These are phyloP conservation scores for Ustilago vetiveriae DNA, from an alignment of 1,284 basidiomycete species.

Conservation along the genomic window DNA sequence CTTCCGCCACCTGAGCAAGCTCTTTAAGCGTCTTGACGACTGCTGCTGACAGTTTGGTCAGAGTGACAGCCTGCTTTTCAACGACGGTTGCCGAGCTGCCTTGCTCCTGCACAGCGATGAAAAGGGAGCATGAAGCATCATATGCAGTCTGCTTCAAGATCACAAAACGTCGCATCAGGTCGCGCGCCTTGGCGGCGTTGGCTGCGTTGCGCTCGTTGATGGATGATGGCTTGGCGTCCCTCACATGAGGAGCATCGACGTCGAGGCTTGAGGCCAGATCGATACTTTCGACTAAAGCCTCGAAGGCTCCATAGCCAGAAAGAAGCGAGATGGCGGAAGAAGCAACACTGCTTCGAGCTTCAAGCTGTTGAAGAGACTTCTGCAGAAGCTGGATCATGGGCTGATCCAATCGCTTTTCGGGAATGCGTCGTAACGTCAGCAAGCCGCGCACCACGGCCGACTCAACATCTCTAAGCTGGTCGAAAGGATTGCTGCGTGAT, in stretches of 20 bases:
- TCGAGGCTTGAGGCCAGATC: conserved; percentile 56
- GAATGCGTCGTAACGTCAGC: conserved; percentile 47
- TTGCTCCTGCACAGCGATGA: conserved; percentile 47
- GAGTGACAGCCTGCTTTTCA: conserved; percentile 9
- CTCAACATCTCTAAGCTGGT: conserved; percentile 47
- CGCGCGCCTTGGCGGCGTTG: conserved; percentile 34
- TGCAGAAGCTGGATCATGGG: conserved; percentile 16
- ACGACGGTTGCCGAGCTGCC: background rate
- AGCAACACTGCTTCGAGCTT: background rate
- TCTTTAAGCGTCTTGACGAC: conserved; percentile 30
- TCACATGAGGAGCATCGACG: conserved; percentile 45
- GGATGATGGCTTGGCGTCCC: conserved; percentile 16
- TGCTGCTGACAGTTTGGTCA: conserved; percentile 16
- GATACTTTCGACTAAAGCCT: conserved; percentile 51
- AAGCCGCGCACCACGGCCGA: conserved; percentile 42
- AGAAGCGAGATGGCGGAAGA: conserved; percentile 10
- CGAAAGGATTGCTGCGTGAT: conserved; percentile 45
- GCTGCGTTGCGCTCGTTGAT: conserved; percentile 39
- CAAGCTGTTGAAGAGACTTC: conserved; percentile 2
- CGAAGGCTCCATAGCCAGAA: conserved; percentile 22
- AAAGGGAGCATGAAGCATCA: conserved; percentile 38
- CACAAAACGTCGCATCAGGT: conserved; percentile 38
- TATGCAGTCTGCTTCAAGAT: conserved; percentile 53
- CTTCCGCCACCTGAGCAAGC: conserved; percentile 40
- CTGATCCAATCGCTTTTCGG: conserved; percentile 31